Evolutionary conservation across 2,329 filamentous ascomycete species (phyloP), one percentile per base, ranked within the genome.

Genomic region (Penicillium sp.): DNA sequence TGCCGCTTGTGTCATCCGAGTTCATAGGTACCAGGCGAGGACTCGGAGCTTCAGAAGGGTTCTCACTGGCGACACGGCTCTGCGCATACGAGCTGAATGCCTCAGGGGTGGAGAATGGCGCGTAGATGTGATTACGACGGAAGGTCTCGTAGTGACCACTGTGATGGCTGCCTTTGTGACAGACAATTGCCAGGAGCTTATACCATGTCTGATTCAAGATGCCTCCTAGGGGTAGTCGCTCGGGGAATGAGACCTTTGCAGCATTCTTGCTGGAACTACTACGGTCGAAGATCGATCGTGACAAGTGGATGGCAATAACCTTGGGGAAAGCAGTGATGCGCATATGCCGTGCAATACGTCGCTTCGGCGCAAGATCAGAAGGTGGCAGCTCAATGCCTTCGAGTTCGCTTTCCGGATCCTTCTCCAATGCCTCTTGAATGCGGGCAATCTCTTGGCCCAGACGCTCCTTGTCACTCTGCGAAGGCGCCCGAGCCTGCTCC

Each of bases 101-200:
- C 64, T 90, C 88, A 0, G 90, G 87, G 8, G 93, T 97, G 1
- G 91, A 90, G 71, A 87, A 98, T 0, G 93, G 93, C 3, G 89
- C 79, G 50, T 88, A 86, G 9, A 91, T 77, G 57, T 90, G 89
- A 74, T 98, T 95, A 37, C 95, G 85, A 33, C 95, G 85, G 74
- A 98, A 98, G 1, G 92, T 93, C 74, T 99, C 95, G 77, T 99
- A 99, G 71, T 99, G 95, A 1, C 95, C 95, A 67, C 92, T 96
- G 70, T 96, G 89, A 72, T 99, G 95, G 60, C 90, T 96, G 37
- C 95, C 95, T 69, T 96, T 96, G 72, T 99, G 95, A 22, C 91
- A 96, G 35, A 99, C 91, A 35, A 96, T 85, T 13, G 89, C 91
- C 0, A 96, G 83, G 5, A 99, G 81, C 67, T 88, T 91, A 76